phyloP scores from a whole-genome alignment of 805 yeast genomes.

The Wickerhamomyces kurtzmanii region DNA sequence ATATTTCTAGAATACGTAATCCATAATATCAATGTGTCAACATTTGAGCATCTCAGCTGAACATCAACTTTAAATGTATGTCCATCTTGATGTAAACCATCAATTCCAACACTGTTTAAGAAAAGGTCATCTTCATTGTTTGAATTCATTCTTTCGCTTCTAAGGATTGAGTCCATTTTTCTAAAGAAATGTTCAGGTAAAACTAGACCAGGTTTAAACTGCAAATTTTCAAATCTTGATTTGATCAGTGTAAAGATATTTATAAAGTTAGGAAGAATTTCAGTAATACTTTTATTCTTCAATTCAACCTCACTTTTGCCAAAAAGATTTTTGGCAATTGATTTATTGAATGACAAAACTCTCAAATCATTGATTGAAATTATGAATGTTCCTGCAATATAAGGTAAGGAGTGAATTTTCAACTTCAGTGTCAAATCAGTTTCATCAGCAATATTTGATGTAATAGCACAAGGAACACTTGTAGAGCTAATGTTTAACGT shows the following conservation, averaged over 20 bases:
- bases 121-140: constrained; percentile 38
- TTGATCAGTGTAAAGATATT: constrained; percentile 21
- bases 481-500: constrained; percentile 37
- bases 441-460: constrained; percentile 48
- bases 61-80: constrained; percentile 57
- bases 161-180: constrained; percentile 31
- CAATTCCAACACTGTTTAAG: constrained; percentile 58
- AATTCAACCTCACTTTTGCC: constrained; percentile 46
- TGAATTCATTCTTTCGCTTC: constrained; percentile 22
- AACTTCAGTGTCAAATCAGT: constrained; percentile 37
- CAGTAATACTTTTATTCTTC: constrained; percentile 38
- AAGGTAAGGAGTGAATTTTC: constrained; percentile 70
- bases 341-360: constrained; percentile 67
- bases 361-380: constrained; percentile 38
- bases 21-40: constrained; percentile 64
- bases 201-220: constrained; percentile 56
- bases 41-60: constrained; percentile 63
- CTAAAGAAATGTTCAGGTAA: constrained; percentile 89
- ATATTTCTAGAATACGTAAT: constrained; percentile 64
- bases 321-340: constrained; percentile 69
- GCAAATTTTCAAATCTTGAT: constrained; percentile 27
- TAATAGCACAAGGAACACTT: constrained; percentile 65
- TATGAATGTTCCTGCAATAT: constrained; percentile 79
- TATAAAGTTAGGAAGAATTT: constrained; percentile 55
- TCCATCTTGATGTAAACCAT: constrained; percentile 67